Evolutionary conservation across 345 rosid species (phyloP).

Genomic region (Populus tremula): DNA sequence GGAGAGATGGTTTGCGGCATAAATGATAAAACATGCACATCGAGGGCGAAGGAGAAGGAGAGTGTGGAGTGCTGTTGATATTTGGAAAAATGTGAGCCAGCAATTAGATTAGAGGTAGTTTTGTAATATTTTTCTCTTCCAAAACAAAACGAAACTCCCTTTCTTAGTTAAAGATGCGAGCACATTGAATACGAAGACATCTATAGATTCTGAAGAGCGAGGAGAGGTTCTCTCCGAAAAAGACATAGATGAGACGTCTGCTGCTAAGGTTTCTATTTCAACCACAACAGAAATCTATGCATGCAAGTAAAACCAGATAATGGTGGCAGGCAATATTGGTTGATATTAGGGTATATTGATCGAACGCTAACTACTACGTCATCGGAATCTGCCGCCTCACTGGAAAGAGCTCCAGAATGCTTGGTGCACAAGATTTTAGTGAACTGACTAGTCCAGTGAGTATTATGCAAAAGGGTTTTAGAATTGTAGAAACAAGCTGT

Average conservation of each 20-base stretch:
- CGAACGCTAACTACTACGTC: slow-evolving; percentile 15
- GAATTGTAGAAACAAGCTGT: slow-evolving; percentile 64
- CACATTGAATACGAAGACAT: slow-evolving; percentile 1
- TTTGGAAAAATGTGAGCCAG: slow-evolving; percentile 73
- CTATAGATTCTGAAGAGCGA: slow-evolving; percentile 23
- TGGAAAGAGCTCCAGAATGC: slow-evolving; percentile 18
- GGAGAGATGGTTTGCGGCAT: slow-evolving; percentile 96
- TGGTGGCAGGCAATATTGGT: background rate
- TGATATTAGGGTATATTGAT: slow-evolving; percentile 3
- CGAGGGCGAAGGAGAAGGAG: slow-evolving; percentile 67
- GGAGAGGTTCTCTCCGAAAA: slow-evolving; percentile 5
- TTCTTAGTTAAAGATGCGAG: slow-evolving; percentile 4
- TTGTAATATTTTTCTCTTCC: no score
- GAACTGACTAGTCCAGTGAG: slow-evolving; percentile 8
- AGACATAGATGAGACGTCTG: background rate
- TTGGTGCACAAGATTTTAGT: slow-evolving; percentile 19
- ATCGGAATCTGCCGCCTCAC: slow-evolving; percentile 4
- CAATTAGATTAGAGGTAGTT: slow-evolving; percentile 45
- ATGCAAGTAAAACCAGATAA: slow-evolving; percentile 12
- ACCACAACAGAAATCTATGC: slow-evolving; percentile 5
- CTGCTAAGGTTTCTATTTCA: slow-evolving; percentile 16
- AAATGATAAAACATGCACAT: slow-evolving; percentile 79
- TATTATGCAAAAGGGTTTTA: slow-evolving; percentile 39
- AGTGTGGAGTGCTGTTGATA: slow-evolving; percentile 91
- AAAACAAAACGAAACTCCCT: slow-evolving; percentile 11